These are phyloP conservation scores for Puccinia brachypodii DNA, from an alignment of 1,284 basidiomycete genomes.

Conservation along the genomic window DNA sequence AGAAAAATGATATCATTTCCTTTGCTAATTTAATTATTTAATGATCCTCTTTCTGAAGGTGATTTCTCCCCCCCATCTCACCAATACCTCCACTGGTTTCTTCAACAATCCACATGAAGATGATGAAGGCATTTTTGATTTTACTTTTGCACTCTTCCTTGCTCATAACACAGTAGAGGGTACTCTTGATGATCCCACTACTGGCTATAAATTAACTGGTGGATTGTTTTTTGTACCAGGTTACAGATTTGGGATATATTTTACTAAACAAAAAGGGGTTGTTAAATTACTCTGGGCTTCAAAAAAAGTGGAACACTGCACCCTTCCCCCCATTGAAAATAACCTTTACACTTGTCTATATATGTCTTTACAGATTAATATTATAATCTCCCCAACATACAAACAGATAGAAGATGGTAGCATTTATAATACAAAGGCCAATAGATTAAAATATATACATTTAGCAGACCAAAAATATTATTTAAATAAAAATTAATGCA, in stretches of 20 bases:
- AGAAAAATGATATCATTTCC: not conserved
- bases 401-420: not conserved
- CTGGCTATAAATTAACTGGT: not conserved
- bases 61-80: conserved; percentile 1
- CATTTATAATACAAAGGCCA: not conserved
- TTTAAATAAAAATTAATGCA: conserved; percentile 18
- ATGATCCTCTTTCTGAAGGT: not conserved
- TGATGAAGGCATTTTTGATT: not conserved
- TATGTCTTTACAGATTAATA: conserved; percentile 14
- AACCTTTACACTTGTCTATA: not conserved
- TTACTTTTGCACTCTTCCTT: conserved; percentile 20
- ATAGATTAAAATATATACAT: not conserved
- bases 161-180: not conserved
- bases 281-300: conserved; percentile 9
- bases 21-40: not conserved
- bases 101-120: not conserved
- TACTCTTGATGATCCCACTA: not conserved
- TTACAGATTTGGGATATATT: conserved; percentile 4
- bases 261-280: conserved; percentile 8
- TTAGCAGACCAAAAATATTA: not conserved
- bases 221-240: not conserved
- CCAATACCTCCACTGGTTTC: not conserved
- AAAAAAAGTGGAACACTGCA: not conserved
- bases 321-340: not conserved
- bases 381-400: not conserved